Evolutionary conservation across 2,329 filamentous ascomycete species (phyloP).

Genomic region (Epichloe baconii): DNA sequence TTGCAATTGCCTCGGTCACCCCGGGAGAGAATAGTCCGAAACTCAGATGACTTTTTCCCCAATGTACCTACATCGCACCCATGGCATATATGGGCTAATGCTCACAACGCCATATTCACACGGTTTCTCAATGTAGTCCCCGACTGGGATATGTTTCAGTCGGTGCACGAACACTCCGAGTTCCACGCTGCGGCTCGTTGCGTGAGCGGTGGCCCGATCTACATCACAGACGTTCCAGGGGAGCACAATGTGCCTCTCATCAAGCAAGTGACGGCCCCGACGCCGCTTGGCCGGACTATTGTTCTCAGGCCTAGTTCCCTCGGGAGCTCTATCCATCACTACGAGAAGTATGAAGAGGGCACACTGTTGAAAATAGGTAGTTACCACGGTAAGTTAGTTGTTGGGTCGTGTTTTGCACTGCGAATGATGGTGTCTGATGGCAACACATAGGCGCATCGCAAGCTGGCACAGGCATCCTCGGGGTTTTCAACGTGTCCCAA

Average conservation of each 20-base stretch:
- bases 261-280: conserved; percentile 65
- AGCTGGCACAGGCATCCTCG: conserved; percentile 65
- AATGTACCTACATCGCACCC: conserved; percentile 67
- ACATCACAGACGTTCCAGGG: conserved; percentile 83
- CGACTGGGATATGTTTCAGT: conserved; percentile 66
- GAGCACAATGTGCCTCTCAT: conserved; percentile 67
- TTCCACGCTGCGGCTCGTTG: conserved; percentile 88
- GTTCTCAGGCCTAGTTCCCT: conserved; percentile 67
- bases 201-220: conserved; percentile 82
- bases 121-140: conserved; percentile 78
- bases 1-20: conserved; percentile 67
- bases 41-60: conserved; percentile 88
- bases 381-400: conserved; percentile 48
- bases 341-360: conserved; percentile 62
- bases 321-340: conserved; percentile 60
- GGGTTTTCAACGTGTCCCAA: conserved; percentile 68
- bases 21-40: conserved; percentile 63
- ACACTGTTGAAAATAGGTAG: conserved; percentile 64
- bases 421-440: not conserved
- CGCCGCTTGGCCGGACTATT: conserved; percentile 58
- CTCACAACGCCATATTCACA: conserved; percentile 73
- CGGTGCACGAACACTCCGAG: conserved; percentile 51
- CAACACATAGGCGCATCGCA: conserved; percentile 29
- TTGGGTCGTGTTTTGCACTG: not conserved
- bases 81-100: conserved; percentile 94